Conservation (phyloP, 352 stramenopile species). For the Phytophthora crassamura region DNA sequence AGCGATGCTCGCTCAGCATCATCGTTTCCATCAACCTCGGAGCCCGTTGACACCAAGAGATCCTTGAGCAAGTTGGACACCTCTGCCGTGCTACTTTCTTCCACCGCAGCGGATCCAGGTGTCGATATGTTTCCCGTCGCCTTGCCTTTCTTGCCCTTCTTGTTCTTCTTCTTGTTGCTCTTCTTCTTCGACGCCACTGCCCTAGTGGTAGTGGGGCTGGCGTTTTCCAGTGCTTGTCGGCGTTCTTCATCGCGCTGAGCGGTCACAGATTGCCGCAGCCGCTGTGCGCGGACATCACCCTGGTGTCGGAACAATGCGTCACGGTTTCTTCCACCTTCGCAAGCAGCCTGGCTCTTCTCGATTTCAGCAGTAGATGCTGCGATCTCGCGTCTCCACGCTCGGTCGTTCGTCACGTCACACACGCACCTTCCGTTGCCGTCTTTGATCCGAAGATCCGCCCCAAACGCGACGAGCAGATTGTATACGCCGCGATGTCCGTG, state of each 20-base stretch:
- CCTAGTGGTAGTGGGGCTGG: not conserved
- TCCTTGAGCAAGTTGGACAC: conserved; percentile 10
- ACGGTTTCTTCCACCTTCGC: conserved; percentile 8
- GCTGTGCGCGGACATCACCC: conserved; percentile 11
- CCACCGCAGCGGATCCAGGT: not conserved
- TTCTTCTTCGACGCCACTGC: not conserved
- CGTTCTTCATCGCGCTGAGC: conserved; percentile 19
- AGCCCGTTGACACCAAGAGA: conserved; percentile 7
- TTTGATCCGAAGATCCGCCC: conserved; percentile 23
- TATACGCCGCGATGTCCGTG: conserved; percentile 21
- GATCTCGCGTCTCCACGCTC: conserved; percentile 14
- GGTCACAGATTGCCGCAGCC: conserved; percentile 9
- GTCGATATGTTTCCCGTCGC: not conserved
- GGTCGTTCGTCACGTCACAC: conserved; percentile 24
- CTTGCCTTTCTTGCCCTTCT: conserved; percentile 23
- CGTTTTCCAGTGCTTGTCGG: conserved; percentile 4
- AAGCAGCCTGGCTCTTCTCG: conserved; percentile 11
- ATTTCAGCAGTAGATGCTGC: conserved; percentile 14
- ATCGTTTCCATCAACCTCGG: not conserved
- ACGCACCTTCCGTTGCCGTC: conserved; percentile 4
- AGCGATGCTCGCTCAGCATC: not conserved
- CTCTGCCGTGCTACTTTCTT: not conserved
- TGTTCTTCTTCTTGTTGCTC: conserved; percentile 22
- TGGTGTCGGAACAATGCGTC: conserved; percentile 16
- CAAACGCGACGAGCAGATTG: conserved; percentile 14